Percentiles rank a stretch among this genome's conserved stretches.
Conservation (phyloP, 805 yeast species). For the Barnettozyma sucrosica region DNA sequence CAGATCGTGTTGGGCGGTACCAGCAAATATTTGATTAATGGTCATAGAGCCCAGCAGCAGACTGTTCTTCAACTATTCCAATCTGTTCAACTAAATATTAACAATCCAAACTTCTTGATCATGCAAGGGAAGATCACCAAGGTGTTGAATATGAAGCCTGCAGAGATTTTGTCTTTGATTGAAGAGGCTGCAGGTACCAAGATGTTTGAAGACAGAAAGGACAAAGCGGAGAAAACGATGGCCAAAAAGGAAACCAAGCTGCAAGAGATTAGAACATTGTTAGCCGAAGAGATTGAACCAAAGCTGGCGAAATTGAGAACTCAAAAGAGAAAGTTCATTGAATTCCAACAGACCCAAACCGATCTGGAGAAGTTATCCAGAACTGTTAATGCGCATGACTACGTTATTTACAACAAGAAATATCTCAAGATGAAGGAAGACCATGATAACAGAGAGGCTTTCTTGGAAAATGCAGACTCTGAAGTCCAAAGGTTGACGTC, state of each 20-base stretch:
- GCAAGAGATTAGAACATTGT: slow-evolving; percentile 63
- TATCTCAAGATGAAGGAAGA: slow-evolving; percentile 39
- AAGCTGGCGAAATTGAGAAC: slow-evolving; percentile 72
- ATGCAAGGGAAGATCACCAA: slow-evolving; percentile 99
- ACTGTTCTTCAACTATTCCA: slow-evolving; percentile 87
- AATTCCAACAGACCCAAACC: slow-evolving; percentile 78
- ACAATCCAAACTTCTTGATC: slow-evolving; percentile 93
- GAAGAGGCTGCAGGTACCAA: slow-evolving; percentile 99
- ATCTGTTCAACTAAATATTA: slow-evolving; percentile 90
- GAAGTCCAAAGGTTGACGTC: slow-evolving; percentile 40
- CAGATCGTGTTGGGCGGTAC: slow-evolving; percentile 89
- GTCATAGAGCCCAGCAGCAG: slow-evolving; percentile 93
- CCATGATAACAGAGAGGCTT: slow-evolving; percentile 36
- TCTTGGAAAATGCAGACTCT: slow-evolving; percentile 36
- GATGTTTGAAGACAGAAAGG: slow-evolving; percentile 90
- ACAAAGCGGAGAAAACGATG: slow-evolving; percentile 88
- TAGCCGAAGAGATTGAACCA: slow-evolving; percentile 89
- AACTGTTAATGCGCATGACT: slow-evolving; percentile 76
- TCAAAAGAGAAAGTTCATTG: slow-evolving; percentile 78
- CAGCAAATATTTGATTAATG: slow-evolving; percentile 87
- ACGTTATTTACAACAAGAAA: slow-evolving; percentile 35
- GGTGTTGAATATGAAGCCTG: slow-evolving; percentile 92
- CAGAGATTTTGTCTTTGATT: slow-evolving; percentile 80
- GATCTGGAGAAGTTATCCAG: slow-evolving; percentile 71
- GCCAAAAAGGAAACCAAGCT: slow-evolving; percentile 83